Base-by-base conservation (phyloP, 768 basidiomycete species). In the Pisolithus sp. region DNA sequence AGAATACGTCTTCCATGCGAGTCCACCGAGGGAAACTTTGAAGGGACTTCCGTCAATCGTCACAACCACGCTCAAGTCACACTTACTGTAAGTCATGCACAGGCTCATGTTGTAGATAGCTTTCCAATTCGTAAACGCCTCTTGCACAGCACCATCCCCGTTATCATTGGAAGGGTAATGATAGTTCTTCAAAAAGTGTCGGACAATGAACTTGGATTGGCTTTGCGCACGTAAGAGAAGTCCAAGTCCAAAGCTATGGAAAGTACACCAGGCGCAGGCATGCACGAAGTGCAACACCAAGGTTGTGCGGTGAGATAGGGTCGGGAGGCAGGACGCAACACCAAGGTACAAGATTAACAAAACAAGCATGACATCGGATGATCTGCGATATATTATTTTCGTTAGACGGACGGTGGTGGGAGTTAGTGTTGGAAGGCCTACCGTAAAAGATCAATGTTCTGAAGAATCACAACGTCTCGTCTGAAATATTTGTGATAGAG, bases 71-170 rank as follows among this genome's bases (percentile, higher is more conserved):
- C 6, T 3, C 12, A 9, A 9, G n/a, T 36, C 34, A 26, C 1
- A 69, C 76, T 18, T 53, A 94, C 93, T 84, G 66, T 94, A 97
- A 4, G 88, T 94, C 93, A 97, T 96, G 67, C 84, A 86, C 76
- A 94, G 75, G 67, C 88, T 93, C 68, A 93, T 67, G 67, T 97
- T 98, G 66, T 94, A 98, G 24, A 91, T 76, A 5, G 76, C 76
- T 69, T 97, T 97, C 93, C 94, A 99, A 67, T 96, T 97, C 24
- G 80, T 76, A 60, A 97, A 99, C 0, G 95, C 92, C 64, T 99
- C 96, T 37, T 83, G 76, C n/a, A 93, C 80, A 0, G 95, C 94
- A 43, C 83, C 81, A 52, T 82, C 76, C 5, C 80, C 82, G 15
- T 77, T 80, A 50, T 88, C 83, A 52, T 81, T 75, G 43, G 75